Base-by-base conservation (phyloP, 768 basidiomycete species). In the Serendipita vermifera region DNA sequence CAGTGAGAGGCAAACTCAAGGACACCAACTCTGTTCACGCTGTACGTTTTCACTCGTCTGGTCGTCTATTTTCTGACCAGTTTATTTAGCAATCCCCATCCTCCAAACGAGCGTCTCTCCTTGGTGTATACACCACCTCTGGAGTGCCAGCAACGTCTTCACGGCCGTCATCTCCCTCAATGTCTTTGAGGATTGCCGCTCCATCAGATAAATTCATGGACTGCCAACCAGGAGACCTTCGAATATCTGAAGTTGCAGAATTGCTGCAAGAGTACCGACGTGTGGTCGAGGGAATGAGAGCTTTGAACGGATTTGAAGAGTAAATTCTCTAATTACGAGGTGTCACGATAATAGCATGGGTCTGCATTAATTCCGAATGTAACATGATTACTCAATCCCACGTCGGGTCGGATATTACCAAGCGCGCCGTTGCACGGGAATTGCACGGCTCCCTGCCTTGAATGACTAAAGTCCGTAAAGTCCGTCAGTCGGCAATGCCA, bases 231-330 rank as follows among this genome's bases (percentile, higher is more conserved):
- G 85, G 83, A 55, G 94, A 98, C 59, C 67, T 98, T 55, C 77
- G 75, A 55, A 69, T 97, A 24, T 79, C 82, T 0, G 94, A 99
- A 61, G 80, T 97, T 1, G 79, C 75, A 0, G 80, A 84, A 60
- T 72, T 99, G 38, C 70, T 98, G 65, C 70, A 72, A 31, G 93
- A 96, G 60, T 97, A 96, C 67, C 77, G 78, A 60, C 72, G 84
- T 39, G 65, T 96, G 54, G 91, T 81, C 6, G 84, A 87, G 38
- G 80, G 75, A 15, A 70, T 91, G 32, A 70, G 77, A 26, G 73
- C 70, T 20, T 68, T 76, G 54, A 81, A 79, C 17, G 85, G 82
- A 3, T 85, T 84, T 64, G 46, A 53, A n/a, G 60, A 59, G 36
- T 55, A 13, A 11, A n/a, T n/a, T n/a, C n/a, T n/a, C n/a, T n/a